Evolutionary conservation across 345 rosid species (phyloP).

Genomic region (Citrus mangshanensis): DNA sequence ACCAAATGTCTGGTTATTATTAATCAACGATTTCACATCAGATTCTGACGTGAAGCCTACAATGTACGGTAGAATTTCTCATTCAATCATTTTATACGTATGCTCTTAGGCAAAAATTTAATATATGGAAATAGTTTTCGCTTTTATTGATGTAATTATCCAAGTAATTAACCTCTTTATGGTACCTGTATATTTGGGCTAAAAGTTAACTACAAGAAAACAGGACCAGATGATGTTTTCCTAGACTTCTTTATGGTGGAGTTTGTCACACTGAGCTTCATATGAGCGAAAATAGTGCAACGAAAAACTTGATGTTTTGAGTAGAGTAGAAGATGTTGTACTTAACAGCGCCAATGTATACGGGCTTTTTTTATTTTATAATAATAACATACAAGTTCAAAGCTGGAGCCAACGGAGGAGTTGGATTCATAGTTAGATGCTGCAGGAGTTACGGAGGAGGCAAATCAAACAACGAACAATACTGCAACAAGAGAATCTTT

Average conservation of each 20-base stretch:
- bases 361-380: too few species aligned
- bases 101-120: slow-evolving; percentile 42
- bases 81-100: slow-evolving; percentile 43
- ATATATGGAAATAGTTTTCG: neutral
- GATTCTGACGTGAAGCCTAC: accelerated
- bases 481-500: slow-evolving; percentile 43
- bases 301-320: too few species aligned
- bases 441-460: too few species aligned
- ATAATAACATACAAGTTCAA: too few species aligned
- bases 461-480: too few species aligned
- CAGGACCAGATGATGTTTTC: slow-evolving; percentile 64
- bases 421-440: too few species aligned
- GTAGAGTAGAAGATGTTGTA: too few species aligned
- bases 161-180: neutral
- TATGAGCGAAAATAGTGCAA: slow-evolving; percentile 38
- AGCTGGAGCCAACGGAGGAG: too few species aligned
- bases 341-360: too few species aligned
- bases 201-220: slow-evolving; percentile 36
- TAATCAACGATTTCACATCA: too few species aligned
- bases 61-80: too few species aligned
- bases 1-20: too few species aligned
- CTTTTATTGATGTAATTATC: neutral
- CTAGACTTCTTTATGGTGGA: slow-evolving; percentile 57
- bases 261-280: slow-evolving; percentile 74
- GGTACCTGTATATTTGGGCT: neutral